These are phyloP conservation scores for Arachnopeziza araneosa DNA, from an alignment of 2,329 filamentous ascomycete species.

Conservation along the genomic window DNA sequence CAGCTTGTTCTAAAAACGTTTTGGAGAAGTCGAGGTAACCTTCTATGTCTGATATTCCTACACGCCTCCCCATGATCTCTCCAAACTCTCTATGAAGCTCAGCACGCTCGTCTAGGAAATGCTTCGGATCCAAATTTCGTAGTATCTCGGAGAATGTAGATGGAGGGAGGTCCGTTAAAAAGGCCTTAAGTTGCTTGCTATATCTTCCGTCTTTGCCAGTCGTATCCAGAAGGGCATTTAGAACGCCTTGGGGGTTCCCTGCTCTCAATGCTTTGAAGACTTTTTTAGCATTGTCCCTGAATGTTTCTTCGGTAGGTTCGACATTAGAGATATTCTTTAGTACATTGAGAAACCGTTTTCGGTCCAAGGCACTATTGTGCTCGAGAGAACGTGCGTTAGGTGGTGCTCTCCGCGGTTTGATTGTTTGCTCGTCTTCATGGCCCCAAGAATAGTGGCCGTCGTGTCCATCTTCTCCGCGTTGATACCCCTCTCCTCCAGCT, in stretches of 20 bases:
- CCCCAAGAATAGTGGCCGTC: not conserved
- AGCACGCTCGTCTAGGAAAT: slow-evolving; percentile 43
- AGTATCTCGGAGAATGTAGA: slow-evolving; percentile 60
- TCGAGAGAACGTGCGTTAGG: not conserved
- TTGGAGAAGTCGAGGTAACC: slow-evolving; percentile 21
- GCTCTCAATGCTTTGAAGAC: slow-evolving; percentile 7
- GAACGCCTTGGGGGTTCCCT: slow-evolving; percentile 14
- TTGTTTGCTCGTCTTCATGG: not conserved
- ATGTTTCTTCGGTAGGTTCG: not conserved
- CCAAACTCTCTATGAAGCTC: slow-evolving; percentile 45
- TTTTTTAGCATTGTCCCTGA: not conserved
- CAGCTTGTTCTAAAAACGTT: slow-evolving; percentile 18
- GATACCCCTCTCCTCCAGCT: not conserved
- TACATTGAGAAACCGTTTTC: not conserved
- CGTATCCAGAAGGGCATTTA: slow-evolving; percentile 9
- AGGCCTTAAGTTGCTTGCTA: slow-evolving; percentile 15
- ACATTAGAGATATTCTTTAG: not conserved
- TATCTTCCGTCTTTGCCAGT: not conserved
- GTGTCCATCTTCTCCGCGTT: not conserved
- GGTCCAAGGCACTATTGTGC: not conserved
- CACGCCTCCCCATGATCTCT: slow-evolving; percentile 34
- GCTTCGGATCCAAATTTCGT: slow-evolving; percentile 52
- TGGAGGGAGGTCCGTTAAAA: slow-evolving; percentile 40
- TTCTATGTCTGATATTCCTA: slow-evolving; percentile 5
- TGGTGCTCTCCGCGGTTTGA: not conserved